These are phyloP conservation scores for Gypsophila paniculata DNA, from an alignment of 179 eudicot genomes.

Conservation along the genomic window DNA sequence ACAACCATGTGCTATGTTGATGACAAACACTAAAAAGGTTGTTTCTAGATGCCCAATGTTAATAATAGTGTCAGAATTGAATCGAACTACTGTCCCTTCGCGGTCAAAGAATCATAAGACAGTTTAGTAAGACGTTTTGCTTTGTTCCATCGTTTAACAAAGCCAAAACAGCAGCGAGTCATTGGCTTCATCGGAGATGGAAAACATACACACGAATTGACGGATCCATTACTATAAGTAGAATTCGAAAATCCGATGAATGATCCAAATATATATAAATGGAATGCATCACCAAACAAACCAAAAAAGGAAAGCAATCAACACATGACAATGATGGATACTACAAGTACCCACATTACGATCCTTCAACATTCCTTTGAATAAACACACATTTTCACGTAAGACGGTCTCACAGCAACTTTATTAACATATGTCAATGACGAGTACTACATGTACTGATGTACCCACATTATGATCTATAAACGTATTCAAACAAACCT, in stretches of 20 bases:
- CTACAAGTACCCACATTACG: background rate
- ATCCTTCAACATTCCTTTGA: constrained; percentile 16
- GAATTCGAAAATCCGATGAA: background rate
- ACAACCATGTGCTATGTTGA: no score
- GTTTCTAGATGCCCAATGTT: background rate
- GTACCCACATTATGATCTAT: constrained; percentile 18
- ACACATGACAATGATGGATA: constrained; percentile 7
- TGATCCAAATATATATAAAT: background rate
- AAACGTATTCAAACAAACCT: constrained; percentile 8
- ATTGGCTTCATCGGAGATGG: constrained; percentile 4
- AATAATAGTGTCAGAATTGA: background rate
- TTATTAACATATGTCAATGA: background rate
- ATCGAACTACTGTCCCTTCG: background rate
- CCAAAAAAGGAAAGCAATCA: no score
- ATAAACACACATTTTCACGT: background rate
- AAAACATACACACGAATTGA: background rate
- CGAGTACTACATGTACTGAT: background rate
- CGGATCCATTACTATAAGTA: no score
- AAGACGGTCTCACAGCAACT: no score
- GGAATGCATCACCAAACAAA: constrained; percentile 13
- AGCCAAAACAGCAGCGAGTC: constrained; percentile 8
- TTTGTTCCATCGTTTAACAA: background rate
- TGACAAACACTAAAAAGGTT: no score
- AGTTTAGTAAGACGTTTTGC: background rate
- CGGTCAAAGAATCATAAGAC: background rate